Conservation (phyloP, 805 yeast species). For the Nakazawaea ernobii region DNA sequence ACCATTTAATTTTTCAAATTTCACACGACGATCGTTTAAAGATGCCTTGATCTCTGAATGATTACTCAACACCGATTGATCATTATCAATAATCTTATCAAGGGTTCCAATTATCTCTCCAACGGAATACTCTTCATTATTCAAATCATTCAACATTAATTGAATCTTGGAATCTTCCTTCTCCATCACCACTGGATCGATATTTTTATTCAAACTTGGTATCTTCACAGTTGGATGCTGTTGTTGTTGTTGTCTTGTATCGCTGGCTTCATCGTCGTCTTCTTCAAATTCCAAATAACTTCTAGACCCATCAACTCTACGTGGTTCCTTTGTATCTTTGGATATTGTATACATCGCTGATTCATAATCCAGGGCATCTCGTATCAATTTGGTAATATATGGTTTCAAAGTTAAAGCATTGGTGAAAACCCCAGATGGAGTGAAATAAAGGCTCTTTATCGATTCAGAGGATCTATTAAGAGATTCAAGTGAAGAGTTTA, state of each 20-base stretch:
- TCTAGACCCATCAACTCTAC: slow-evolving; percentile 45
- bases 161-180: slow-evolving; percentile 11
- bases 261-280: not conserved
- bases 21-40: slow-evolving; percentile 13
- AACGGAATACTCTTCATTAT: slow-evolving; percentile 30
- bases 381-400: slow-evolving; percentile 47
- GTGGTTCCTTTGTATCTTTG: slow-evolving; percentile 27
- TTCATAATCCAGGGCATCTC: slow-evolving; percentile 54
- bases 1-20: slow-evolving; percentile 27
- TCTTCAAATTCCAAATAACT: slow-evolving; percentile 23
- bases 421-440: slow-evolving; percentile 57
- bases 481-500: slow-evolving; percentile 25
- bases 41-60: not conserved
- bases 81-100: slow-evolving; percentile 26
- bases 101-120: slow-evolving; percentile 39
- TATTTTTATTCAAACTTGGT: slow-evolving; percentile 3
- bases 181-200: not conserved
- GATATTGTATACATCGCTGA: slow-evolving; percentile 42
- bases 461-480: slow-evolving; percentile 35
- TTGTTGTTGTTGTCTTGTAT: not conserved
- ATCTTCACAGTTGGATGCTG: slow-evolving; percentile 2
- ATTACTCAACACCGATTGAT: slow-evolving; percentile 30
- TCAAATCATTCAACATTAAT: slow-evolving; percentile 25
- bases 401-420: slow-evolving; percentile 53
- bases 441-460: slow-evolving; percentile 39